Conservation (phyloP, 495 filamentous ascomycete species). For the Cetradonia linearis region DNA sequence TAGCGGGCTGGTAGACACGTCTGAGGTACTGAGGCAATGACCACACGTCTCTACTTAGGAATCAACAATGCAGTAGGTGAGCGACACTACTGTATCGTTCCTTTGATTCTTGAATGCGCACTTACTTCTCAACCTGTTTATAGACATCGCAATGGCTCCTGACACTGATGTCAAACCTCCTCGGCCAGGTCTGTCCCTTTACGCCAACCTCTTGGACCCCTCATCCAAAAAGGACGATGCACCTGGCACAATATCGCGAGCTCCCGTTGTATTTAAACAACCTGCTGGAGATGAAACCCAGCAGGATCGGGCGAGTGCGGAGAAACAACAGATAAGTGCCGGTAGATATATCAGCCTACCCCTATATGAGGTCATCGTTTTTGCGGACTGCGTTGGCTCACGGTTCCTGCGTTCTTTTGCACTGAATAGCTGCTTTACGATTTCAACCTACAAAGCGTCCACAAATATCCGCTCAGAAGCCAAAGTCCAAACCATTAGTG, state of each 20-base stretch:
- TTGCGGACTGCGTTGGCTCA: conserved; percentile 39
- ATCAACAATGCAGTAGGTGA: too few species aligned
- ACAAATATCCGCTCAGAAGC: conserved; percentile 56
- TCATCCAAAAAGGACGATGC: conserved; percentile 37
- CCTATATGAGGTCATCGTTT: conserved; percentile 23
- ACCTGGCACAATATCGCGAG: conserved; percentile 59
- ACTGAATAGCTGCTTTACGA: conserved; percentile 55
- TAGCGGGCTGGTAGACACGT: too few species aligned
- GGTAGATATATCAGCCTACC: conserved; percentile 47
- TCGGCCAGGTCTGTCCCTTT: conserved; percentile 44
- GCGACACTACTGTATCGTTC: too few species aligned
- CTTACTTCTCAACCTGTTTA: neutral
- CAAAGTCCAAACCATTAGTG: conserved; percentile 49
- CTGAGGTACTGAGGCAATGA: too few species aligned
- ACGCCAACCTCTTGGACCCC: conserved; percentile 53
- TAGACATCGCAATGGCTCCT: conserved; percentile 9
- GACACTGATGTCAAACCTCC: conserved; percentile 5
- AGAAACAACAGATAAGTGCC: conserved; percentile 63
- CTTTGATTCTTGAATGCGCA: too few species aligned
- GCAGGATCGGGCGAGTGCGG: conserved; percentile 47
- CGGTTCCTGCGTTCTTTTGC: conserved; percentile 30
- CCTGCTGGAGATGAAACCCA: conserved; percentile 37
- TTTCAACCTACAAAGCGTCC: conserved; percentile 82
- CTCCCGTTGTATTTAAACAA: conserved; percentile 68
- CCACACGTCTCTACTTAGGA: too few species aligned